Evolutionary conservation across 768 basidiomycete species (phyloP), one percentile per base, ranked within the genome.

Genomic region (Pseudohyphozyma bogoriensis): DNA sequence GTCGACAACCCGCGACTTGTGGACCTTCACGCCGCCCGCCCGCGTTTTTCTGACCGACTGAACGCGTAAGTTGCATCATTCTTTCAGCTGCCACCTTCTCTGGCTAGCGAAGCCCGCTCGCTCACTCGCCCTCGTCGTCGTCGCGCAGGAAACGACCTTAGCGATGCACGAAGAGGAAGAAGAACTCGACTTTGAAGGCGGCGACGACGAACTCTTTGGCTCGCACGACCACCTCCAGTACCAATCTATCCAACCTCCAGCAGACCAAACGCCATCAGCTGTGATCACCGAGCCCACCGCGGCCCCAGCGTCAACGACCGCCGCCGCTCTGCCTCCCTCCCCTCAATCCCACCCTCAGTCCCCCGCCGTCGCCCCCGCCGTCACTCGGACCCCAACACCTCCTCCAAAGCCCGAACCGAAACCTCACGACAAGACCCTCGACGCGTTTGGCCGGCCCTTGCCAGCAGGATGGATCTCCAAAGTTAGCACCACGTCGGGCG

Each of bases 141-240:
- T 24, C 42, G 31, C 16, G n/a, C 8, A 46, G 44, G 42, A 45
- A 39, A 33, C 32, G 31, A 3, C 42, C 24, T 7, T 28, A 24
- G 45, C 45, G 44, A 55, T 58, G 56, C 46, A 63, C 5, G 57
- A 54, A 4, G n/a, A 20, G 31, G 60, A 64, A 26, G 60, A 62
- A 29, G 66, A 64, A 22, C 60, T 67, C 59, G 66, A 67, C 66
- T 67, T 63, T 62, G 66, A n/a, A n/a, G n/a, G n/a, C n/a, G n/a
- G 63, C 40, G 66, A 67, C n/a, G 66, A 68, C 57, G 61, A 64
- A 1, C 53, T 64, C 44, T 55, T 56, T 33, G 2, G 36, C 53
- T 46, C 22, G n/a, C 40, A 26, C 24, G 1, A 24, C 13, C 29
- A 3, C 51, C 26, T 4, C 40, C 49, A 15, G 12, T 13, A 22